A percentile compares a stretch with the other conserved stretches of the same genome.
phyloP scores from a whole-genome alignment of 768 basidiomycete species.

The Tricholoma terreum region DNA sequence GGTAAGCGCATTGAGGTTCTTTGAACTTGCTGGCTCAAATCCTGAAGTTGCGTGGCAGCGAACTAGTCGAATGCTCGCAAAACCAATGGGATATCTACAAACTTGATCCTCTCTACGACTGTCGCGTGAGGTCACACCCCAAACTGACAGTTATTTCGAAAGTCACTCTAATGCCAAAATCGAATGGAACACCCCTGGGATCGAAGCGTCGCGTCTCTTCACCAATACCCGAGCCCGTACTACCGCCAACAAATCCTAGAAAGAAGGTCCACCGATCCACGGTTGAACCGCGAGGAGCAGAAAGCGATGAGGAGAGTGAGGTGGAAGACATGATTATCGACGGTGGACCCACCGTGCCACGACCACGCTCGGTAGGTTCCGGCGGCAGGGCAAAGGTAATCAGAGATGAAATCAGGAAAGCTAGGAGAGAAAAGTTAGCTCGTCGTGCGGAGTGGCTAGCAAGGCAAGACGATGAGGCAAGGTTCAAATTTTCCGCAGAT shows the following conservation, averaged over 20 bases:
- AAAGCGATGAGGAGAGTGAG: conserved; percentile 41
- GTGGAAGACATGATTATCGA: conserved; percentile 51
- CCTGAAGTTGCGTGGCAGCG: conserved; percentile 30
- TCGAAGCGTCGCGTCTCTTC: conserved; percentile 15
- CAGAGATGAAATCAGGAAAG: conserved; percentile 33
- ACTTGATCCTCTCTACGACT: conserved; percentile 72
- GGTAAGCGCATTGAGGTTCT: conserved; percentile 43
- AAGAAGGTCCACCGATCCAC: conserved; percentile 5
- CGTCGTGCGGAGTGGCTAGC: conserved; percentile 24
- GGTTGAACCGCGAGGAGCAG: conserved; percentile 14
- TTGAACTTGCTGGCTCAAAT: conserved; percentile 4
- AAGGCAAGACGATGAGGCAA: conserved; percentile 9
- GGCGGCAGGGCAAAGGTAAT: conserved; percentile 20
- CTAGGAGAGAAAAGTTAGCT: conserved; percentile 28
- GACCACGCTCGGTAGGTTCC: conserved; percentile 18
- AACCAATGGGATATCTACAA: conserved; percentile 89
- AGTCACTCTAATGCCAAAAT: conserved; percentile 17
- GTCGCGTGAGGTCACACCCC: conserved; percentile 48
- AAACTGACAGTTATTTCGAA: conserved; percentile 33
- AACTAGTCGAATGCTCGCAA: conserved; percentile 51
- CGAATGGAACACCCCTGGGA: conserved; percentile 11
- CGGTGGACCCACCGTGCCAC: conserved; percentile 23
- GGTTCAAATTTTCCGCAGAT: conserved; percentile 19
- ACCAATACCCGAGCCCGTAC: conserved; percentile 7
- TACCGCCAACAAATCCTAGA: neutral